phyloP scores from a whole-genome alignment of 2,329 filamentous ascomycete species.

The Claviceps capensis region DNA sequence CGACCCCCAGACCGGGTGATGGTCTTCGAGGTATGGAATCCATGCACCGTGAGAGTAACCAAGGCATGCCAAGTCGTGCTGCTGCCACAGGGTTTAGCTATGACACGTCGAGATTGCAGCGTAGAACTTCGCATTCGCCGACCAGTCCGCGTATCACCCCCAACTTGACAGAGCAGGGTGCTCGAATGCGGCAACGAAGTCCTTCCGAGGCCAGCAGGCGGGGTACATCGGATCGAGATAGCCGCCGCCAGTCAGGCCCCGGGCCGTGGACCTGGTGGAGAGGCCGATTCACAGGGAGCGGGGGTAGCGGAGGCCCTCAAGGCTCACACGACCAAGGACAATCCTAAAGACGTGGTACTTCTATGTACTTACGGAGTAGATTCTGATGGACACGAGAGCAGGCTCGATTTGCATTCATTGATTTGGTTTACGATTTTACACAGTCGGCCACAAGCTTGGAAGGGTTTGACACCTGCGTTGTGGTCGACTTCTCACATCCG shows the following conservation, averaged over 20 bases:
- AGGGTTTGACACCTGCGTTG: too few relatives aligned
- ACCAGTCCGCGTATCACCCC: conserved; percentile 18
- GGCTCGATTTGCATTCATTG: background rate
- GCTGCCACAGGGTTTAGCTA: conserved; percentile 14
- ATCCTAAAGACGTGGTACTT: conserved; percentile 10
- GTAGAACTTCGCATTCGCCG: conserved; percentile 25
- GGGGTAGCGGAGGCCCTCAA: conserved; percentile 14
- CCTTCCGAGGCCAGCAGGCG: conserved; percentile 23
- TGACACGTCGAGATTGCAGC: conserved; percentile 21
- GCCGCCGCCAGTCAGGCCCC: conserved; percentile 18
- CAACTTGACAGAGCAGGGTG: conserved; percentile 16
- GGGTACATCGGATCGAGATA: conserved; percentile 15
- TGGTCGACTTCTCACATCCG: background rate
- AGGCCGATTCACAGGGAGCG: conserved; percentile 22
- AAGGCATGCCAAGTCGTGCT: conserved; percentile 12
- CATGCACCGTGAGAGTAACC: conserved; percentile 13
- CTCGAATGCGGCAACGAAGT: conserved; percentile 24
- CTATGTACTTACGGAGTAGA: too few relatives aligned
- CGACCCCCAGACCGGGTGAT: conserved; percentile 15
- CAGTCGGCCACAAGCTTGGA: background rate
- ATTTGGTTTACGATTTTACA: background rate
- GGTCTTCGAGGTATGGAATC: conserved; percentile 17
- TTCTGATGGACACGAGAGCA: background rate
- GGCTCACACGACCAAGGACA: conserved; percentile 17
- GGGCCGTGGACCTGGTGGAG: conserved; percentile 28